Conservation (phyloP, 495 filamentous ascomycete species). For the Aspergillus coremiiformis region DNA sequence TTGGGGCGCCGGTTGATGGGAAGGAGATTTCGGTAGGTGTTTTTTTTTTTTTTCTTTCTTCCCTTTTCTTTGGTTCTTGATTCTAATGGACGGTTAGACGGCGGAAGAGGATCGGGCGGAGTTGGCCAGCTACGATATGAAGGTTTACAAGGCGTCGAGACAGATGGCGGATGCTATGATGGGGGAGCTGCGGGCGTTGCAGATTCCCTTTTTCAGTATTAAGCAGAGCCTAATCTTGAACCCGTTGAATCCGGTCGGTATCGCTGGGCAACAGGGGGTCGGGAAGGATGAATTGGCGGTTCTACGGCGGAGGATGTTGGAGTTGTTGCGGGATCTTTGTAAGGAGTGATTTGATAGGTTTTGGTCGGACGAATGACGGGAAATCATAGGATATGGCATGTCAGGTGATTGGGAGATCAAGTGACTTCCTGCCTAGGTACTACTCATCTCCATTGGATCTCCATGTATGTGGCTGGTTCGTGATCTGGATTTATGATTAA, state of each 20-base stretch:
- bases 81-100: conserved; percentile 20
- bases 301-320: conserved; percentile 54
- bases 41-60: neutral
- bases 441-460: too few species aligned
- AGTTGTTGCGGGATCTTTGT: conserved; percentile 56
- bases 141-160: conserved; percentile 51
- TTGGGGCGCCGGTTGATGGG: conserved; percentile 31
- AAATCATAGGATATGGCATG: too few species aligned
- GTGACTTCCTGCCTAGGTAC: too few species aligned
- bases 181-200: conserved; percentile 46
- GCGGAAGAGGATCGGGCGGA: conserved; percentile 46
- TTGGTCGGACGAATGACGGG: too few species aligned
- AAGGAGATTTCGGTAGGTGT: conserved; percentile 30
- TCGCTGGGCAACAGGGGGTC: conserved; percentile 19
- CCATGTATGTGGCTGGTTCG: neutral
- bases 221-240: conserved; percentile 33
- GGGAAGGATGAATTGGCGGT: conserved; percentile 41
- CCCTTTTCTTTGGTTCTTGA: neutral
- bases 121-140: conserved; percentile 49
- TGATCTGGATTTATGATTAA: conserved; percentile 7
- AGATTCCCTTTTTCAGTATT: conserved; percentile 61
- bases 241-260: neutral
- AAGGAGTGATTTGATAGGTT: conserved; percentile 38
- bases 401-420: too few species aligned
- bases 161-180: conserved; percentile 53